These are phyloP conservation scores for Pistacia integerrima DNA, from an alignment of 345 rosid genomes.

Conservation along the genomic window DNA sequence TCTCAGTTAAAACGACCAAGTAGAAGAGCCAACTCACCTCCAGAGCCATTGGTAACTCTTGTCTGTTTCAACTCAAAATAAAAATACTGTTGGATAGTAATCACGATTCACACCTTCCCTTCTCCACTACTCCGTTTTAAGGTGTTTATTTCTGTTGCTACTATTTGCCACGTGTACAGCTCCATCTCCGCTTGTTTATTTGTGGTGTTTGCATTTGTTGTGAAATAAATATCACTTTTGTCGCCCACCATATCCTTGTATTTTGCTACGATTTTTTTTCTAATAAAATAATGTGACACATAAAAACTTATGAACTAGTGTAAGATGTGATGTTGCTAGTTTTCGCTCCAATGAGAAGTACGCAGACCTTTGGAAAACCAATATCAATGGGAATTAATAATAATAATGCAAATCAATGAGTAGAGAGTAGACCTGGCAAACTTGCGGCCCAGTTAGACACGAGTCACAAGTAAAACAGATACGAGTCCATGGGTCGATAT, in stretches of 20 bases:
- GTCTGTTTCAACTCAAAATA: not conserved
- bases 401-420: too few relatives aligned
- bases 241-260: not conserved
- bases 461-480: too few relatives aligned
- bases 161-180: slow-evolving; percentile 30
- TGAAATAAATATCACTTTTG: slow-evolving; percentile 13
- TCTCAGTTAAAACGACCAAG: not conserved
- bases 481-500: too few relatives aligned
- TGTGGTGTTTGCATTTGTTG: slow-evolving; percentile 26
- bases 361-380: too few relatives aligned
- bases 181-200: slow-evolving; percentile 14
- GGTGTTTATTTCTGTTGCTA: not conserved
- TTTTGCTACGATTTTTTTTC: not conserved
- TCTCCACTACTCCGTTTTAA: not conserved
- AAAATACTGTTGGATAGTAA: not conserved
- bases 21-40: slow-evolving; percentile 38
- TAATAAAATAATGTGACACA: too few relatives aligned
- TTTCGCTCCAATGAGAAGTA: too few relatives aligned
- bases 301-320: too few relatives aligned
- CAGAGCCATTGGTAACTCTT: slow-evolving; percentile 41
- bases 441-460: too few relatives aligned
- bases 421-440: too few relatives aligned
- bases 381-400: too few relatives aligned
- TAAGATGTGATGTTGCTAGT: too few relatives aligned
- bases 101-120: not conserved